Base-by-base conservation (phyloP, 2,329 filamentous ascomycete species). In the Colletotrichum neosansevieriae region DNA sequence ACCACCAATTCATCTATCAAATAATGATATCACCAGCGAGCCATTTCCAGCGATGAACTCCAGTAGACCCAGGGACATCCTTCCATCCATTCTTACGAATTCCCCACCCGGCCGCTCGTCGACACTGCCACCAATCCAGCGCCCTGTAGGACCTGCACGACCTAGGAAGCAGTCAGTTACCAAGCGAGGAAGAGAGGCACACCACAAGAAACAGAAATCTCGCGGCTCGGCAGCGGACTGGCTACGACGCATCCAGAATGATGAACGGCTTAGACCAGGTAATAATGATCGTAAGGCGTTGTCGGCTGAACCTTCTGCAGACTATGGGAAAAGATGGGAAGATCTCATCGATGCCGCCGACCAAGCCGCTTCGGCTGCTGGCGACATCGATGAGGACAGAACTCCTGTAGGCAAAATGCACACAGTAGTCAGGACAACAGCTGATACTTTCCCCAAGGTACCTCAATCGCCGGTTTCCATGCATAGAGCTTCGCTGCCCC, bases 251-350 rank as follows among this genome's bases (percentile, higher is more conserved):
- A 84, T 88, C 21, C 86, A 88, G 71, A 87, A 88, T 71, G 85
- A 88, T 51, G 86, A 88, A 63, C 87, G 92, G 70, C 84, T 93
- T 71, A 91, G 91, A 71, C 83, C 84, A 12, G 84, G 83, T 75
- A 87, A 91, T 66, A 89, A 91, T 74, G 90, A 93, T 74, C 88
- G 93, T 71, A 97, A 97, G 80, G 93, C 94, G 63, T 88, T 92
- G 72, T 97, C 94, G 15, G 93, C 93, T 47, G 95, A 98, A 79
- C 94, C 94, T 24, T 88, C 91, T 64, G 89, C 88, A 19, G 91
- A 92, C 68, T 92, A 92, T 80, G 94, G 93, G 72, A 97, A 96
- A 82, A 88, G 95, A 75, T 98, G 95, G 96, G 94, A 97, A 79
- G 95, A 98, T 79, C 85, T 98, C 69, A 97, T 98, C 72, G 94